Percentiles rank a stretch among this genome's conserved stretches.
Conservation (phyloP, 2,329 filamentous ascomycete species). For the Chaetothyriales sp. region DNA sequence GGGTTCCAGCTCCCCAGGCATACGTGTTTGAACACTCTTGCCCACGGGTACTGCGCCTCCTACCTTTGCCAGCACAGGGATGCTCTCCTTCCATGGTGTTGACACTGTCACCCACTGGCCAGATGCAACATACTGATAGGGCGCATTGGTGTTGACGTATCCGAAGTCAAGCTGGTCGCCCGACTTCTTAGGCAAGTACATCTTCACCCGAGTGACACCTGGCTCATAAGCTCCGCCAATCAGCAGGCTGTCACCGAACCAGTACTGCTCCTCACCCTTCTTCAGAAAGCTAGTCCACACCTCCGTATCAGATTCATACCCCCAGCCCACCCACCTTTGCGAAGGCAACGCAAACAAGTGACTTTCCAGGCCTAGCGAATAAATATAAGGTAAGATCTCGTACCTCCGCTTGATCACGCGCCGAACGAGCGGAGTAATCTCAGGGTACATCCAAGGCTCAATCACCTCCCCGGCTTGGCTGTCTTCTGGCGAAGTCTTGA, state of each 20-base stretch:
- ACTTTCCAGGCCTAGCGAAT: slow-evolving; percentile 49
- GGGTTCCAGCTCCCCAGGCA: slow-evolving; percentile 36
- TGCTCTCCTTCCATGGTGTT: slow-evolving; percentile 38
- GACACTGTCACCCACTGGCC: slow-evolving; percentile 43
- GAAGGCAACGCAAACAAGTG: slow-evolving; percentile 49
- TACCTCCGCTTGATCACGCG: slow-evolving; percentile 57
- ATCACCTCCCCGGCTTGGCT: slow-evolving; percentile 59
- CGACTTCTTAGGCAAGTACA: slow-evolving; percentile 36
- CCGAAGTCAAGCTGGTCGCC: slow-evolving; percentile 37
- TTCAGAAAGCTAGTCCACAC: slow-evolving; percentile 51
- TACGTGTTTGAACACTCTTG: slow-evolving; percentile 37
- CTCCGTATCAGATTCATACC: slow-evolving; percentile 51
- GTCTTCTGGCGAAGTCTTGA: slow-evolving; percentile 55
- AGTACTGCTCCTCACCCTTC: slow-evolving; percentile 57
- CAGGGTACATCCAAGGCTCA: slow-evolving; percentile 65
- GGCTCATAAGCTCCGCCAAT: slow-evolving; percentile 55
- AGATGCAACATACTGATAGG: slow-evolving; percentile 43
- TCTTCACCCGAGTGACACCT: slow-evolving; percentile 37
- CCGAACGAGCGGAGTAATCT: slow-evolving; percentile 49
- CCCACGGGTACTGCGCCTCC: slow-evolving; percentile 43
- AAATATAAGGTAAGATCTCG: slow-evolving; percentile 58
- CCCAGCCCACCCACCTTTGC: slow-evolving; percentile 62
- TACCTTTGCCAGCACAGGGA: slow-evolving; percentile 42
- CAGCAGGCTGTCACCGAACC: slow-evolving; percentile 54
- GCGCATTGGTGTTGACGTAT: slow-evolving; percentile 49